phyloP scores from a whole-genome alignment of 805 yeast genomes.

The Wickerhamomyces pijperi region DNA sequence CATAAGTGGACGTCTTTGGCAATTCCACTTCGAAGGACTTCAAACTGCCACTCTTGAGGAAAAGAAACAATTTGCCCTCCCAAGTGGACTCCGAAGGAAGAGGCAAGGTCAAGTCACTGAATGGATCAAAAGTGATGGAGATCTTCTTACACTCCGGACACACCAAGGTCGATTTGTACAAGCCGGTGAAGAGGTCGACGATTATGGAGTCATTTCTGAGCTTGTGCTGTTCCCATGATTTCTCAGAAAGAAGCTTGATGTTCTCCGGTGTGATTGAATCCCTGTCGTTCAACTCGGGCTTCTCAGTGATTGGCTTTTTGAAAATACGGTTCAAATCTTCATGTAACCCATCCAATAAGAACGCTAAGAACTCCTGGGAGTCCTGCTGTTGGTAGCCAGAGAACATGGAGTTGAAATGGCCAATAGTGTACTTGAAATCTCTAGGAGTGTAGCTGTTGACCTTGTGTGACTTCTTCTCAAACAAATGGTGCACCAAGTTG shows the following conservation, averaged over 20 bases:
- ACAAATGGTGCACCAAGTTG: constrained; percentile 48
- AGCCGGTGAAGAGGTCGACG: constrained; percentile 78
- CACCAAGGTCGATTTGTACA: constrained; percentile 79
- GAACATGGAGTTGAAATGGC: constrained; percentile 68
- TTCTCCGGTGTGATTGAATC: constrained; percentile 41
- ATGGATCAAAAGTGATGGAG: constrained; percentile 89
- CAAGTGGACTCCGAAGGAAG: constrained; percentile 69
- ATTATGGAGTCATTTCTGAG: constrained; percentile 77
- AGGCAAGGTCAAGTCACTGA: constrained; percentile 81
- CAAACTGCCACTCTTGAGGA: constrained; percentile 46
- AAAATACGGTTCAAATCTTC: constrained; percentile 82
- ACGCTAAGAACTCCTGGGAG: constrained; percentile 86
- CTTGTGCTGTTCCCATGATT: constrained; percentile 74
- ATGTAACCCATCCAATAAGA: constrained; percentile 78
- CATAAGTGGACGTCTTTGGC: constrained; percentile 49
- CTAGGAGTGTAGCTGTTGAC: constrained; percentile 35
- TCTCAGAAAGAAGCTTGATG: constrained; percentile 52
- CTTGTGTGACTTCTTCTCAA: constrained; percentile 20
- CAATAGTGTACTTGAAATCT: constrained; percentile 69
- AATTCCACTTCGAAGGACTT: constrained; percentile 60
- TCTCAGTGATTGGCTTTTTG: constrained; percentile 78
- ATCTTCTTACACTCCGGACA: constrained; percentile 79
- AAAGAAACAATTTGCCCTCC: constrained; percentile 51
- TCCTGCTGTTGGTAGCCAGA: constrained; percentile 83
- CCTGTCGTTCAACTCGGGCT: constrained; percentile 68